These are phyloP conservation scores for Mycena metata DNA, from an alignment of 768 basidiomycete genomes.

Conservation along the genomic window DNA sequence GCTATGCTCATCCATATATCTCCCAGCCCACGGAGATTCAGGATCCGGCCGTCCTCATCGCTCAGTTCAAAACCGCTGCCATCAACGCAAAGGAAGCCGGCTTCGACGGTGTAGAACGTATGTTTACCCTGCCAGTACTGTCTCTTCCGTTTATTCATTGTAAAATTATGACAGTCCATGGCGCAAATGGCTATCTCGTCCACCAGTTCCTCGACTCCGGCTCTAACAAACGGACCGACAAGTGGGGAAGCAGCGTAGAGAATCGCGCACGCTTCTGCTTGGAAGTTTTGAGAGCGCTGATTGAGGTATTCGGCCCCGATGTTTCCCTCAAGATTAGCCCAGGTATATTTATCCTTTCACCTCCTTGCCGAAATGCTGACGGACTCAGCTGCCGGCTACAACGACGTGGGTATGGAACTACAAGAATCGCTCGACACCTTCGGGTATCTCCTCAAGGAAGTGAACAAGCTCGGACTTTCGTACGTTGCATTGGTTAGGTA, in stretches of 20 bases:
- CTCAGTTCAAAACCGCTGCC: conserved; percentile 43
- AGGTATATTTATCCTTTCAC: conserved; percentile 28
- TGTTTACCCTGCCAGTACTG: neutral
- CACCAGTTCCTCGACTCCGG: conserved; percentile 11
- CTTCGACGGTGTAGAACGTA: conserved; percentile 43
- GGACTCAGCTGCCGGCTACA: conserved; percentile 17
- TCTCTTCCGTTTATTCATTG: neutral
- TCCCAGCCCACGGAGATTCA: conserved; percentile 42
- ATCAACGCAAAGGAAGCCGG: conserved; percentile 46
- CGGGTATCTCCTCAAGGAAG: conserved; percentile 38
- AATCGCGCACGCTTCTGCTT: conserved; percentile 49
- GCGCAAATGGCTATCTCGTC: conserved; percentile 53
- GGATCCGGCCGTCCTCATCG: conserved; percentile 48
- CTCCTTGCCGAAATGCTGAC: conserved; percentile 37
- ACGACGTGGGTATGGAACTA: conserved; percentile 38
- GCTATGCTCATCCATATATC: too few species aligned
- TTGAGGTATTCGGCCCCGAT: conserved; percentile 48
- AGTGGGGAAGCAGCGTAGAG: conserved; percentile 1
- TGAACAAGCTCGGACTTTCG: conserved; percentile 35
- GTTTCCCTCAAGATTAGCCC: conserved; percentile 50
- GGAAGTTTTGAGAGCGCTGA: conserved; percentile 47
- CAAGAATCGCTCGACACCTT: conserved; percentile 41
- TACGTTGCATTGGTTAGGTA: conserved; percentile 46
- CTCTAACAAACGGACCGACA: conserved; percentile 11
- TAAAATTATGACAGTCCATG: conserved; percentile 49